A percentile compares a stretch with the other conserved stretches of the same genome.
These are phyloP conservation scores for Alloascoidea africana DNA, from an alignment of 805 yeast species.

Conservation along the genomic window DNA sequence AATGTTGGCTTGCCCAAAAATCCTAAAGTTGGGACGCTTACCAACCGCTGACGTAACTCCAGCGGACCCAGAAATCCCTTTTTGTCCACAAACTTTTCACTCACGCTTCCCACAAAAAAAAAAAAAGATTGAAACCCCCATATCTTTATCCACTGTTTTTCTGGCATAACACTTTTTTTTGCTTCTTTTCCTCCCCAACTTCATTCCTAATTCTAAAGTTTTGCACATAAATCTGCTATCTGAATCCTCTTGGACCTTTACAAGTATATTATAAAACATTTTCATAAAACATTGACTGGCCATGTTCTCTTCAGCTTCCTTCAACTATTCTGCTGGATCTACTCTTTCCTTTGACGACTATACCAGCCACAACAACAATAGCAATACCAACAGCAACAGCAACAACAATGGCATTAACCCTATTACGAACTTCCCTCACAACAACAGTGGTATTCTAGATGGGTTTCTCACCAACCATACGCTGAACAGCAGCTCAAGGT, in stretches of 20 bases:
- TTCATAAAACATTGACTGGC: no score
- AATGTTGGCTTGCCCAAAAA: conserved; percentile 9
- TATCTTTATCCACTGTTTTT: no score
- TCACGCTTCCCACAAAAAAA: conserved; percentile 5
- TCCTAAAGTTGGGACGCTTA: conserved; percentile 12
- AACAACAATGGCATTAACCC: not conserved
- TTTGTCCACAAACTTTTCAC: conserved; percentile 3
- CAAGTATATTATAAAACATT: no score
- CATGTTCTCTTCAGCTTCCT: no score
- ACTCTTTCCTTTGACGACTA: conserved; percentile 1
- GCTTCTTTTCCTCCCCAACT: no score
- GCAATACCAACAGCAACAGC: not conserved
- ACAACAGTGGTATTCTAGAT: not conserved
- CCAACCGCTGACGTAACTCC: conserved; percentile 3
- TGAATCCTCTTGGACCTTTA: conserved; percentile 1
- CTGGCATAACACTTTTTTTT: no score
- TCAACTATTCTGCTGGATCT: not conserved
- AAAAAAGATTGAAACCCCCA: conserved; percentile 2
- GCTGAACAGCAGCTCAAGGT: not conserved
- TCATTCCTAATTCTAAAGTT: no score
- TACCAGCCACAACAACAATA: not conserved
- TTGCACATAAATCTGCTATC: no score
- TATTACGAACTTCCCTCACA: no score
- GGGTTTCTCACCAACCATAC: conserved; percentile 1
- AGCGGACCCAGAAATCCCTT: conserved; percentile 4